Conservation (phyloP, 106 monocot species). For the Amphibolis antarctica region DNA sequence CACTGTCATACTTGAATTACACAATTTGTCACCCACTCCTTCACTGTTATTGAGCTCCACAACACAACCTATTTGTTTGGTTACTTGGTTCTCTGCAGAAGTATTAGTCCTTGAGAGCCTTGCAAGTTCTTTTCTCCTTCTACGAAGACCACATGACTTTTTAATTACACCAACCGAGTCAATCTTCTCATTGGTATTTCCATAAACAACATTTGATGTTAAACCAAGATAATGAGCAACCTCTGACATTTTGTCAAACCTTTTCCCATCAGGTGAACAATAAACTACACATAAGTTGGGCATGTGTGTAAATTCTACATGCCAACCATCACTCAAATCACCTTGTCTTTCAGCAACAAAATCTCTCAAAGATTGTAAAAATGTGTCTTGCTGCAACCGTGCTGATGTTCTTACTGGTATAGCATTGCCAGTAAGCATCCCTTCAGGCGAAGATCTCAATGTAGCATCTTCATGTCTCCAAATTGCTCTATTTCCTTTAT, state of each 20-base stretch:
- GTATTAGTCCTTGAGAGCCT: slow-evolving; percentile 26
- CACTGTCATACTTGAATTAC: slow-evolving; percentile 17
- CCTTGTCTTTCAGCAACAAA: slow-evolving; percentile 46
- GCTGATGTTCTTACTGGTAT: slow-evolving; percentile 5
- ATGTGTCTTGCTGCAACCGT: slow-evolving; percentile 19
- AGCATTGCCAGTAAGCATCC: slow-evolving; percentile 7
- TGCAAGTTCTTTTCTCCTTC: slow-evolving; percentile 48
- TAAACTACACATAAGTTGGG: slow-evolving; percentile 25
- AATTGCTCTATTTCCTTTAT: slow-evolving; percentile 4
- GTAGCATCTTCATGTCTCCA: slow-evolving; percentile 12
- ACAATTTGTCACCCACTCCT: slow-evolving; percentile 15
- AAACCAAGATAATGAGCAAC: slow-evolving; percentile 58
- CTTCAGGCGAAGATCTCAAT: slow-evolving; percentile 19
- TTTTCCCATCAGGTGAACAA: slow-evolving; percentile 64
- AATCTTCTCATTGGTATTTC: slow-evolving; percentile 34
- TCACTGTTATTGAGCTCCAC: slow-evolving; percentile 16
- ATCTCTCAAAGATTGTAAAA: slow-evolving; percentile 32
- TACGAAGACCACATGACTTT: slow-evolving; percentile 26
- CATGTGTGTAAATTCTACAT: slow-evolving; percentile 38
- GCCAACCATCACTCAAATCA: slow-evolving; percentile 47
- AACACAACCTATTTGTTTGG: slow-evolving; percentile 9
- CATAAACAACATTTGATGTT: slow-evolving; percentile 17
- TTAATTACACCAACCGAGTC: slow-evolving; percentile 28
- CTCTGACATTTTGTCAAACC: slow-evolving; percentile 69
- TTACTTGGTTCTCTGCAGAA: slow-evolving; percentile 28